Percentiles rank a stretch among this genome's conserved stretches.
phyloP scores from a whole-genome alignment of 768 basidiomycete species.

The Lactifluus hygrophoroides region DNA sequence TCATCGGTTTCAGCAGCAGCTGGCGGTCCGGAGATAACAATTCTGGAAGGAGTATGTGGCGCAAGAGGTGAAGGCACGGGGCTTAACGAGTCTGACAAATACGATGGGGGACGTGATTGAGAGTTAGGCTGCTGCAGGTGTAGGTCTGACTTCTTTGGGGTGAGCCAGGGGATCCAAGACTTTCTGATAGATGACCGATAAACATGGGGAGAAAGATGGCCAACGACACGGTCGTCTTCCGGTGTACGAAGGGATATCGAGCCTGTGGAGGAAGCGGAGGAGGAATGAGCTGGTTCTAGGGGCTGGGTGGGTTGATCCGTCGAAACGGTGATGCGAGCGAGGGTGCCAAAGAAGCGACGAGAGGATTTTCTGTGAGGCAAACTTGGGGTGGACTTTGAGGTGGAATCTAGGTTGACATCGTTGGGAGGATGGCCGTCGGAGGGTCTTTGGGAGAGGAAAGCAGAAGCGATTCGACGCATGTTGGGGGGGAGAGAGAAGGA shows the following conservation, averaged over 20 bases:
- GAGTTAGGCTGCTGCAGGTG: background rate
- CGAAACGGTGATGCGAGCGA: conserved; percentile 24
- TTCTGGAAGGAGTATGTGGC: background rate
- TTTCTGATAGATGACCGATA: conserved; percentile 21
- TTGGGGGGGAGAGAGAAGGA: background rate
- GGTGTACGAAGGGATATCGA: conserved; percentile 46
- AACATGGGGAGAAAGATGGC: conserved; percentile 27
- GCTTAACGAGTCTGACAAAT: conserved; percentile 2
- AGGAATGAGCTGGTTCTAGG: conserved; percentile 38
- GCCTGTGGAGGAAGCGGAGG: conserved; percentile 48
- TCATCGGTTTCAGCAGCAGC: conserved; percentile 18
- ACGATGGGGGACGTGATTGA: background rate
- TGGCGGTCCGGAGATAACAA: background rate
- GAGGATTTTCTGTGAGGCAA: conserved; percentile 9
- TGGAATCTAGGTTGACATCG: conserved; percentile 26
- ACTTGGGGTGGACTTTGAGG: background rate
- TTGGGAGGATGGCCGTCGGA: conserved; percentile 29
- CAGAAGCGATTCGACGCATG: conserved; percentile 60
- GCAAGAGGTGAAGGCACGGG: background rate
- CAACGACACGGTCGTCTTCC: conserved; percentile 36
- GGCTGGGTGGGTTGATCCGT: conserved; percentile 24
- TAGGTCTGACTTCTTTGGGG: conserved; percentile 24
- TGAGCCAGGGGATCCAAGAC: conserved; percentile 52
- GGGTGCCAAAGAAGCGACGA: conserved; percentile 10
- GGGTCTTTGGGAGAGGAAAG: conserved; percentile 35